Conservation (phyloP, 116 monocot species). For the Phalaenopsis hybrid region DNA sequence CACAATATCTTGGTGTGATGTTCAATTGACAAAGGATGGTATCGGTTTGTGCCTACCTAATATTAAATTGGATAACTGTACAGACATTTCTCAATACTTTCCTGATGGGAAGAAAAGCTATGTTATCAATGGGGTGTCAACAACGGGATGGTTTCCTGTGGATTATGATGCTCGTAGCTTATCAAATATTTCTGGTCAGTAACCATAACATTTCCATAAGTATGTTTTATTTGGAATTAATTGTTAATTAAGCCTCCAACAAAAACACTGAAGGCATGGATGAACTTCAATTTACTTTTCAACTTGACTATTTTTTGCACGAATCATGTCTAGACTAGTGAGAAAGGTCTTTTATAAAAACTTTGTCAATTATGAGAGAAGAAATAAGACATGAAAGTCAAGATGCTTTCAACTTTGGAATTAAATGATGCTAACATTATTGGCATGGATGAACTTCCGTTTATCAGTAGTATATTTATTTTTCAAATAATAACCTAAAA, state of each 20-base stretch:
- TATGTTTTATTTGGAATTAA: neutral
- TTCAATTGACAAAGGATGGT: slow-evolving; percentile 35
- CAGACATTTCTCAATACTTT: slow-evolving; percentile 12
- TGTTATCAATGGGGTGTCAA: slow-evolving; percentile 20
- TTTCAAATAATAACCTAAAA: neutral
- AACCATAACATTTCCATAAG: neutral
- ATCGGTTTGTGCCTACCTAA: slow-evolving; percentile 30
- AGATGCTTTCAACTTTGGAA: neutral
- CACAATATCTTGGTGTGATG: slow-evolving; percentile 37
- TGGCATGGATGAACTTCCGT: neutral
- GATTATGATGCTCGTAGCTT: slow-evolving; percentile 20
- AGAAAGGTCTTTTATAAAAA: too few species aligned
- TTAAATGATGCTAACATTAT: neutral
- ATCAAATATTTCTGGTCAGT: slow-evolving; percentile 12
- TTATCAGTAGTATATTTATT: neutral
- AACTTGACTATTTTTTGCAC: neutral
- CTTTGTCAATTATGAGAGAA: neutral
- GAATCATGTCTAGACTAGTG: neutral
- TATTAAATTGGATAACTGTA: slow-evolving; percentile 22
- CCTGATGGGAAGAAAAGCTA: slow-evolving; percentile 16
- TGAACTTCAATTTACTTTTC: slow-evolving; percentile 2
- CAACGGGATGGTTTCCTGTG: slow-evolving; percentile 36
- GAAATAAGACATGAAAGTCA: neutral
- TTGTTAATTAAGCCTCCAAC: neutral
- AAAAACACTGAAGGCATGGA: neutral